phyloP scores from a whole-genome alignment of 805 yeast species.

The Pichia pseudocactophila region DNA sequence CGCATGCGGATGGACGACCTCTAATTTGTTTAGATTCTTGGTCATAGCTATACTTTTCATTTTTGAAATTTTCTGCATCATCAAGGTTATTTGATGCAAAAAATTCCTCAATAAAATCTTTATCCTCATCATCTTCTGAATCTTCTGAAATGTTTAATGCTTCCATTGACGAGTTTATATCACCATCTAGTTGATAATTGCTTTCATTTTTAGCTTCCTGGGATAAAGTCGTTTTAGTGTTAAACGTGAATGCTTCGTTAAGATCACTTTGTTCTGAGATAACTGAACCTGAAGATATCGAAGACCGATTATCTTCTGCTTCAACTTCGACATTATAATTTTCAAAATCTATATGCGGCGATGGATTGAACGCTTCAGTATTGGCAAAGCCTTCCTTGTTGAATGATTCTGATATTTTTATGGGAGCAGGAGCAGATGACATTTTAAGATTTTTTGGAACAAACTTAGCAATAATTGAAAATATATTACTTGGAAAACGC shows the following conservation, averaged over 20 bases:
- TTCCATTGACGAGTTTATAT: background rate
- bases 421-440: no score
- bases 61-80: slow-evolving; percentile 4
- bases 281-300: background rate
- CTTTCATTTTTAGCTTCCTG: background rate
- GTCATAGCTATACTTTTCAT: background rate
- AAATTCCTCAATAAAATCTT: background rate
- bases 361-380: background rate
- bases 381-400: no score
- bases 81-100: background rate
- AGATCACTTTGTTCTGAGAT: background rate
- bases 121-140: slow-evolving; percentile 3
- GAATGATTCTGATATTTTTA: no score
- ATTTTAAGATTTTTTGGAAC: no score
- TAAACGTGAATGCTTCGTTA: background rate
- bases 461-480: no score
- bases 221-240: background rate
- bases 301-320: background rate
- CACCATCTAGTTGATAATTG: background rate
- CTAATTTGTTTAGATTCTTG: slow-evolving; percentile 19
- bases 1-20: slow-evolving; percentile 78
- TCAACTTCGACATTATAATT: background rate
- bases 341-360: background rate
- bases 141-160: background rate
- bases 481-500: no score